A percentile compares a stretch with the other conserved stretches of the same genome.
Evolutionary conservation across 2,329 filamentous ascomycete species (phyloP).

Genomic region (Xylariaceae sp.): DNA sequence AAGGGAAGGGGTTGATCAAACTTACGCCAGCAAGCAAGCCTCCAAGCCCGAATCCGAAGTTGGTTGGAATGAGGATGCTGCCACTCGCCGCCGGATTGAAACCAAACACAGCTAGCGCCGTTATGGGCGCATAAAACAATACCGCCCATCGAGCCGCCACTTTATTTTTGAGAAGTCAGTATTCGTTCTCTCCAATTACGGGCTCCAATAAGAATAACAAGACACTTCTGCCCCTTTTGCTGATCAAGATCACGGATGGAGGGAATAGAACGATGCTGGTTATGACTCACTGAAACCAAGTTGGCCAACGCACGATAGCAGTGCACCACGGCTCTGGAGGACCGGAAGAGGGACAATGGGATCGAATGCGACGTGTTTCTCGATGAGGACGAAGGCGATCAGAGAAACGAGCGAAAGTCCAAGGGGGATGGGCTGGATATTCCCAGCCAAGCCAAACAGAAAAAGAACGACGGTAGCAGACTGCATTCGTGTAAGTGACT

Average conservation of each 20-base stretch:
- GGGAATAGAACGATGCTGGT: neutral
- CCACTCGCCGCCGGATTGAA: slow-evolving; percentile 67
- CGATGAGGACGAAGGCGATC: slow-evolving; percentile 54
- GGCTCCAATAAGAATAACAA: neutral
- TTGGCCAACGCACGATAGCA: slow-evolving; percentile 69
- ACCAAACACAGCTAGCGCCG: slow-evolving; percentile 68
- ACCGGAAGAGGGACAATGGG: slow-evolving; percentile 71
- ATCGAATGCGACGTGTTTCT: slow-evolving; percentile 57
- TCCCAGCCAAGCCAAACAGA: slow-evolving; percentile 63
- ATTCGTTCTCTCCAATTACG: neutral
- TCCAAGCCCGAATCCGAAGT: slow-evolving; percentile 70
- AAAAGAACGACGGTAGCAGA: slow-evolving; percentile 63
- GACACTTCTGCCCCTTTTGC: neutral
- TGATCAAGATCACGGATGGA: neutral
- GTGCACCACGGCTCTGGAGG: slow-evolving; percentile 62
- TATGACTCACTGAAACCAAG: slow-evolving; percentile 56
- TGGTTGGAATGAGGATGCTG: slow-evolving; percentile 74
- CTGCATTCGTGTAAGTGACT: slow-evolving; percentile 33
- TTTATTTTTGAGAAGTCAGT: slow-evolving; percentile 2
- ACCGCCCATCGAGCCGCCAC: slow-evolving; percentile 75
- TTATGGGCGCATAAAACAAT: slow-evolving; percentile 75
- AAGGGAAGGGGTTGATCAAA: neutral
- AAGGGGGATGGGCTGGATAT: slow-evolving; percentile 56
- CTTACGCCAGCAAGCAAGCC: slow-evolving; percentile 61
- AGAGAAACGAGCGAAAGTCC: slow-evolving; percentile 50